Base-by-base conservation (phyloP, 257 asterid species). In the Penstemon davidsonii region DNA sequence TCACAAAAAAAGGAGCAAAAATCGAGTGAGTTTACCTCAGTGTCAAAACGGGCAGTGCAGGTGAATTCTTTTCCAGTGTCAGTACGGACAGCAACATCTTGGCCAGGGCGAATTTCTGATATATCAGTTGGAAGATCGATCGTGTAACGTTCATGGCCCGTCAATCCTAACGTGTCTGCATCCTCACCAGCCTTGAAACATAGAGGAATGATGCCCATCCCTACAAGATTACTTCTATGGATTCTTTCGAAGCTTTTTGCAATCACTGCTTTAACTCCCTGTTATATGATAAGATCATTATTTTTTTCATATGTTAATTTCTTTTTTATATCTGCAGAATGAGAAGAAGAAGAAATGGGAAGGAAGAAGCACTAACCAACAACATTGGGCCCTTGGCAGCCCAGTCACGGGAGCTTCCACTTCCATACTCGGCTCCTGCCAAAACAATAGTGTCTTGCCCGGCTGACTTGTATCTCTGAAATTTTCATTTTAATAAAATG, bases 351-450 rank as follows among this genome's bases (percentile, higher is more conserved):
- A 39, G 13, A 55, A 66, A 9, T 40, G 62, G 13, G 10, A 7
- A 15, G 18, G 18, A 36, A 43, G 51, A 42, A 37, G 49, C 45
- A 8, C 82, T 73, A 70, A 90, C 98, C 97, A 82, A 77, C 75
- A 92, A 78, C 98, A 90, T 92, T 13, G 98, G 98, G 47, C 98
- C 98, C 81, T 92, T 92, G 62, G 98, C 98, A 36, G 98, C 98
- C 98, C 97, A 92, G 76, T 92, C 98, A 51, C 98, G 85, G 39
- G 98, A 92, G 79, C 97, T 90, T 71, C 98, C 98, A 74, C 98
- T 92, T 81, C 98, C 98, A 61, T 92, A 92, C 83, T 92, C 98
- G 5, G 96, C 98, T 78, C 97, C 98, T 40, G 98, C 98, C 95
- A 92, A 86, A 63, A 92, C 81, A 64, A 90, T 76, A 7, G 98